Evolutionary conservation across 257 asterid genomes (phyloP).

Genomic region (Plantago major): DNA sequence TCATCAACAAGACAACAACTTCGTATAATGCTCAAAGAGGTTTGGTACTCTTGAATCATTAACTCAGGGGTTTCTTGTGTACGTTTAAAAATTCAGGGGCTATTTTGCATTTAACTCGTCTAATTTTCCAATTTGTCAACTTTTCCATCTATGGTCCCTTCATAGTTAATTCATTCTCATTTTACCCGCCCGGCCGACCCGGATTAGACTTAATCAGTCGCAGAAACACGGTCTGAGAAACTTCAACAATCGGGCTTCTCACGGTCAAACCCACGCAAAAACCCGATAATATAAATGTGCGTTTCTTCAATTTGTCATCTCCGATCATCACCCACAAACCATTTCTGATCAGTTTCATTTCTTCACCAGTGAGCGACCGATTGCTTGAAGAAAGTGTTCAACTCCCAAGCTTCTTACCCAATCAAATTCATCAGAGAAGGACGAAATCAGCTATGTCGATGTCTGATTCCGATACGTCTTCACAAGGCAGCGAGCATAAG

Average conservation of each 20-base stretch:
- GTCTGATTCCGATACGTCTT: slow-evolving; percentile 63
- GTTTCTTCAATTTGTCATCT: too few relatives aligned
- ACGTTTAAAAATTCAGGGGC: too few relatives aligned
- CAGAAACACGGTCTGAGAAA: background rate
- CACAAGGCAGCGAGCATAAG: slow-evolving; percentile 55
- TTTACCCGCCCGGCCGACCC: background rate
- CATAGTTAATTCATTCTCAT: too few relatives aligned
- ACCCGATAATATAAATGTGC: background rate
- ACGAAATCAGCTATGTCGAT: slow-evolving; percentile 35
- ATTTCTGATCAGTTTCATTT: slow-evolving; percentile 4
- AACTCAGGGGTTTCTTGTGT: too few relatives aligned
- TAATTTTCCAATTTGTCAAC: too few relatives aligned
- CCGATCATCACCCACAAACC: too few relatives aligned
- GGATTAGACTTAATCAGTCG: background rate
- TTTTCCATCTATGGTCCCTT: too few relatives aligned
- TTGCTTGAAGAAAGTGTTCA: background rate
- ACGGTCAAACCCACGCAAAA: slow-evolving; percentile 15
- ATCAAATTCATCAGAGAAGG: background rate
- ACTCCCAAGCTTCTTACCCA: background rate
- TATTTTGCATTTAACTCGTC: too few relatives aligned
- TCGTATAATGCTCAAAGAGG: too few relatives aligned
- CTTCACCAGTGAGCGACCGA: background rate
- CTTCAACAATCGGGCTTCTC: background rate
- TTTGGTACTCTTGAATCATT: too few relatives aligned
- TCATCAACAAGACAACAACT: too few relatives aligned